A percentile compares a stretch with the other conserved stretches of the same genome.
These are phyloP conservation scores for Rhizopus stolonifer DNA, from an alignment of 371 early-diverging fungal species.

Conservation along the genomic window DNA sequence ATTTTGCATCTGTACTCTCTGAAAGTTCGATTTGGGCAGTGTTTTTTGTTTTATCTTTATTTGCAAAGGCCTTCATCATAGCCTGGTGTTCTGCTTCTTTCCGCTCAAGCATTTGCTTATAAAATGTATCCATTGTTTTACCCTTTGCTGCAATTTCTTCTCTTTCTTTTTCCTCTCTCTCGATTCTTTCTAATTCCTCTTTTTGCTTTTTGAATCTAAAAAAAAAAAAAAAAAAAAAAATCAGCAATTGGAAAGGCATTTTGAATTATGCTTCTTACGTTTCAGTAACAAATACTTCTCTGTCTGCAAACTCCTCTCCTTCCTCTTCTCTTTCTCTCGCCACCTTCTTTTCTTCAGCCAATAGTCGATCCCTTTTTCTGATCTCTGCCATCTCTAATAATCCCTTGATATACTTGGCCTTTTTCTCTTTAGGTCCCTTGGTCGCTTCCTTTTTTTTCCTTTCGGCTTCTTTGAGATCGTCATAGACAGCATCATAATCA, in stretches of 20 bases:
- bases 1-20: conserved; percentile 22
- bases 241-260: background rate
- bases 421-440: conserved; percentile 28
- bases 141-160: conserved; percentile 48
- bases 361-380: conserved; percentile 80
- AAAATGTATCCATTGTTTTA: conserved; percentile 43
- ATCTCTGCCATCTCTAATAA: conserved; percentile 75
- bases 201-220: conserved; percentile 72
- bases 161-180: conserved; percentile 76
- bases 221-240: too few species aligned
- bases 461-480: conserved; percentile 74
- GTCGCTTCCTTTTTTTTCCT: conserved; percentile 46
- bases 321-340: conserved; percentile 70
- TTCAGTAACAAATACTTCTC: conserved; percentile 86
- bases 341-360: conserved; percentile 78
- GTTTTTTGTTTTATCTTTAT: conserved; percentile 14
- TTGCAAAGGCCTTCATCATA: conserved; percentile 32
- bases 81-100: conserved; percentile 41
- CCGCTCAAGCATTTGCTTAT: conserved; percentile 43
- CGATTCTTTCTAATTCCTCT: conserved; percentile 75
- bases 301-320: conserved; percentile 58
- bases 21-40: conserved; percentile 2
- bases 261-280: conserved; percentile 46
- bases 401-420: conserved; percentile 81
- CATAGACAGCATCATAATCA: conserved; percentile 91